These are phyloP conservation scores for Fomitopsis schrenkii DNA, from an alignment of 1,284 basidiomycete species.

Conservation along the genomic window DNA sequence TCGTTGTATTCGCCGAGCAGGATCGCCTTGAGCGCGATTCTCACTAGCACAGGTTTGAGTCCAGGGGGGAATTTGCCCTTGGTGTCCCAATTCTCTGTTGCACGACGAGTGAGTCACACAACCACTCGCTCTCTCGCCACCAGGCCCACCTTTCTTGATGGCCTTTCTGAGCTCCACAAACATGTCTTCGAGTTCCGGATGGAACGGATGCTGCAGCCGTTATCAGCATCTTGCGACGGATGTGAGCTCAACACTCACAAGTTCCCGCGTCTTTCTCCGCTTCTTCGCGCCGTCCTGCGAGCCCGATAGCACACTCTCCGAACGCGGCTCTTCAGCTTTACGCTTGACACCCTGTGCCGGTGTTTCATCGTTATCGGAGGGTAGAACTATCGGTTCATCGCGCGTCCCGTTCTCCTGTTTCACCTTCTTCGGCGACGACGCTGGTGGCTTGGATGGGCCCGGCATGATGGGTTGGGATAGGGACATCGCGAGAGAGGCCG, in stretches of 20 bases:
- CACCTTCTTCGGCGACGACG: constrained; percentile 9
- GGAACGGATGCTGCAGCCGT: constrained; percentile 47
- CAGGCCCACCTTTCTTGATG: constrained; percentile 48
- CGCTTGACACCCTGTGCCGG: constrained; percentile 10
- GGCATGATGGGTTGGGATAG: constrained; percentile 15
- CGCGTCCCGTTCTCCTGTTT: constrained; percentile 39
- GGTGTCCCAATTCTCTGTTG: constrained; percentile 59
- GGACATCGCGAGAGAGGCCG: constrained; percentile 15
- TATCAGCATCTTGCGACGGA: constrained; percentile 9
- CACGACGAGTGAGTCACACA: neutral
- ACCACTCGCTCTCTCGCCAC: neutral
- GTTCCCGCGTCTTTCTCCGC: constrained; percentile 59
- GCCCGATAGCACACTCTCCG: neutral
- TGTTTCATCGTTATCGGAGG: constrained; percentile 34
- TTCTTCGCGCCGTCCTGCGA: constrained; percentile 42
- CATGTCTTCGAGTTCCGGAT: constrained; percentile 60
- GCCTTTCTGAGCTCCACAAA: constrained; percentile 61
- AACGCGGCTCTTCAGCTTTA: constrained; percentile 28
- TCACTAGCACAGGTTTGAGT: constrained; percentile 71
- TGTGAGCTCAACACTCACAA: constrained; percentile 39
- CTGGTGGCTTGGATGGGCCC: constrained; percentile 15
- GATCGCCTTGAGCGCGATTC: constrained; percentile 78
- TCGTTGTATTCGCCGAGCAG: constrained; percentile 86
- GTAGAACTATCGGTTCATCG: constrained; percentile 52
- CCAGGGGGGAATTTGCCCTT: constrained; percentile 87